Evolutionary conservation across 345 rosid genomes (phyloP).

Genomic region (Kernera saxatilis): DNA sequence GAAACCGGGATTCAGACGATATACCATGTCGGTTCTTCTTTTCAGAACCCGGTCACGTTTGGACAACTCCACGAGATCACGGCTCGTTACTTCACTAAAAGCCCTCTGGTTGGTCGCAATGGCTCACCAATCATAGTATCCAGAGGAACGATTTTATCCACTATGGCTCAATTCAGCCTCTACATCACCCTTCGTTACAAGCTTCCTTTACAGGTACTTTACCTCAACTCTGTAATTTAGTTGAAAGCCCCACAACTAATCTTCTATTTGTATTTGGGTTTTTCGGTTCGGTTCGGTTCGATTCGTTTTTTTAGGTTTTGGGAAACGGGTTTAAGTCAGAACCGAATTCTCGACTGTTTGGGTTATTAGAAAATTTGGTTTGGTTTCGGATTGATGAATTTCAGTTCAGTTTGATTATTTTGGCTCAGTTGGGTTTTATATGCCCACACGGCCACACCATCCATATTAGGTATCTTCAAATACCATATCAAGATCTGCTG

Average conservation of each 20-base stretch:
- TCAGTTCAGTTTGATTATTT: no score
- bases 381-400: no score
- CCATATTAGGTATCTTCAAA: no score
- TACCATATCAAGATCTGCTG: background rate
- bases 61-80: conserved; percentile 44
- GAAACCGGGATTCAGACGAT: conserved; percentile 30
- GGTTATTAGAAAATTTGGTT: no score
- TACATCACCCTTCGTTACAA: conserved; percentile 69
- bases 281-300: no score
- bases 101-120: conserved; percentile 71
- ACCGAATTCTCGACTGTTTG: no score
- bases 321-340: no score
- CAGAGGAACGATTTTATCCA: conserved; percentile 37
- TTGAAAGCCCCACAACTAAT: background rate
- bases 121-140: conserved; percentile 69
- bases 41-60: conserved; percentile 49
- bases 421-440: no score
- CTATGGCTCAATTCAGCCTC: conserved; percentile 66
- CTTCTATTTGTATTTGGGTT: no score
- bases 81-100: conserved; percentile 48
- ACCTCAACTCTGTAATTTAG: background rate
- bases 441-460: no score
- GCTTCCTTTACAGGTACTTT: conserved; percentile 50
- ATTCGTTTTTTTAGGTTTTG: no score
- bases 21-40: conserved; percentile 78